These are phyloP conservation scores for Verbena officinalis DNA, from an alignment of 257 asterid species.

Conservation along the genomic window DNA sequence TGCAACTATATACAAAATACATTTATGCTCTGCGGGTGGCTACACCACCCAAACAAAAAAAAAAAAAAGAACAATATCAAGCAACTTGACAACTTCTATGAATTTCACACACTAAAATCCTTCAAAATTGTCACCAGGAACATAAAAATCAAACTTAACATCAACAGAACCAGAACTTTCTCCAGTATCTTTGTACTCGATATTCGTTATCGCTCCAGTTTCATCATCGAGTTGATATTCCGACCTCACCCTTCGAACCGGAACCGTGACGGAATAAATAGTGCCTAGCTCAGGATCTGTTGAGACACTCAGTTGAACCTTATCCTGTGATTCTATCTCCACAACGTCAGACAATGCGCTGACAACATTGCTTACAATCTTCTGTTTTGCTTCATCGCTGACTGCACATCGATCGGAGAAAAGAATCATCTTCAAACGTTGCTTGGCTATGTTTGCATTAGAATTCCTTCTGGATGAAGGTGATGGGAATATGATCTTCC, in stretches of 20 bases:
- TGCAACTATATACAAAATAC: slow-evolving; percentile 42
- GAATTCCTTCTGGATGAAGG: slow-evolving; percentile 60
- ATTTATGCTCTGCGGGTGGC: slow-evolving; percentile 31
- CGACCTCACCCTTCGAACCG: slow-evolving; percentile 64
- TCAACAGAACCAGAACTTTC: slow-evolving; percentile 86
- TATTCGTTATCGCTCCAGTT: slow-evolving; percentile 68
- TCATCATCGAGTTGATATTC: slow-evolving; percentile 82
- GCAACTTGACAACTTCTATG: slow-evolving; percentile 24
- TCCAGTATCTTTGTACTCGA: slow-evolving; percentile 83
- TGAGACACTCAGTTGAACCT: slow-evolving; percentile 84
- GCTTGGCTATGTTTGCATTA: slow-evolving; percentile 88
- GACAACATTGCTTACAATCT: slow-evolving; percentile 82
- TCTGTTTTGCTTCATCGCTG: slow-evolving; percentile 92
- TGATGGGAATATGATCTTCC: slow-evolving; percentile 92
- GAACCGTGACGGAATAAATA: slow-evolving; percentile 83
- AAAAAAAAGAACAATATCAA: background rate
- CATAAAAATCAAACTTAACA: slow-evolving; percentile 89
- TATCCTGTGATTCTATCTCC: slow-evolving; percentile 93
- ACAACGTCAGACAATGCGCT: slow-evolving; percentile 82
- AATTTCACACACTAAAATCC: slow-evolving; percentile 35
- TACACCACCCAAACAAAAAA: slow-evolving; percentile 26
- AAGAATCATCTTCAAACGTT: slow-evolving; percentile 89
- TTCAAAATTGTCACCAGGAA: slow-evolving; percentile 58
- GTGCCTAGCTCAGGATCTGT: slow-evolving; percentile 92
- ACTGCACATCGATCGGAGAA: slow-evolving; percentile 95